Evolutionary conservation across 2,329 filamentous ascomycete species (phyloP), one percentile per base, ranked within the genome.

Genomic region (Trematosphaeria pertusa): DNA sequence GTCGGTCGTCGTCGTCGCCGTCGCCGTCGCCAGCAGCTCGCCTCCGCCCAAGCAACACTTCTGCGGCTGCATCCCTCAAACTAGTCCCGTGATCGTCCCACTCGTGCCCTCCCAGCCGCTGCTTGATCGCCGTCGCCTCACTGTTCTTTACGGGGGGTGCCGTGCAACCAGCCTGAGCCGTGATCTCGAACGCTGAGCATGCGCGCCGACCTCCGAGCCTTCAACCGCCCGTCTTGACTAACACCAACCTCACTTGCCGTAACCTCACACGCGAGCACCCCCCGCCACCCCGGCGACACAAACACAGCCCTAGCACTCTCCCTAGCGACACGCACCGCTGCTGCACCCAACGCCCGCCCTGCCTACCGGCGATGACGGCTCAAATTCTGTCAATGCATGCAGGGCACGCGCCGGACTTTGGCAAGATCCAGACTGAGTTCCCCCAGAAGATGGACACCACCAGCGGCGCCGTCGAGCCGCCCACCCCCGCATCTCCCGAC

Each of bases 331-430:
- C 55, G 47, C 53, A 47, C 39, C 31, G 37, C 37, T 37, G 40
- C 43, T n/a, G 24, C 43, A 43, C 43, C 48, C 50, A 41, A 49
- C 28, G 39, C 47, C 30, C 35, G 36, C 43, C 33, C 15, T 21
- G 33, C 37, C 43, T 38, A 46, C 41, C 51, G 48, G 45, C 63
- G 28, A 71, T 71, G 67, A 70, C 68, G 59, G 67, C 69, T 52
- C 69, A 72, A 64, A 62, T 72, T 44, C 62, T 73, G 35, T 59
- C 67, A 26, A 71, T 71, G 64, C 70, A 72, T 49, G 60, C 69
- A 54, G 65, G 54, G 50, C 65, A 70, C 56, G 53, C 62, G 50
- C 61, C 69, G 44, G 67, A 69, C 45, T 65, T 72, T 61, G 59
- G 57, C 49, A 67, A 69, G 55, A 56, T 68, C 24, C 59, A 64